phyloP scores from a whole-genome alignment of 306 rosid species.

The Albizia julibrissin region DNA sequence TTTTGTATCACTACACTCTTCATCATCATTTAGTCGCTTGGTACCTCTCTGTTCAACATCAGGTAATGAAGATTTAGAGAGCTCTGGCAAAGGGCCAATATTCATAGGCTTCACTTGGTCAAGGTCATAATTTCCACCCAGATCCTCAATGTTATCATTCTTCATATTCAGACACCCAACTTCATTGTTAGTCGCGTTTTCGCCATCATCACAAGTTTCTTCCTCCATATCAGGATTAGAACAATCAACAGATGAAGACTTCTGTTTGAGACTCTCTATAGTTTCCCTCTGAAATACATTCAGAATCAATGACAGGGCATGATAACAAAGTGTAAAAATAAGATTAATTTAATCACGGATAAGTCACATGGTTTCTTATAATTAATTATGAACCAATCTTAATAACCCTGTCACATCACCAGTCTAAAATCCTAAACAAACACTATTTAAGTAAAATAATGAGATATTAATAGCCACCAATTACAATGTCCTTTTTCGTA shows the following conservation, averaged over 20 bases:
- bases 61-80: slow-evolving; percentile 36
- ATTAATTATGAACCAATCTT: slow-evolving; percentile 21
- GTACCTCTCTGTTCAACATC: slow-evolving; percentile 61
- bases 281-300: slow-evolving; percentile 47
- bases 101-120: slow-evolving; percentile 42
- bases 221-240: slow-evolving; percentile 37
- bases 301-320: slow-evolving; percentile 37
- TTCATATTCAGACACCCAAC: slow-evolving; percentile 37
- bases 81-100: slow-evolving; percentile 38
- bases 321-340: slow-evolving; percentile 17
- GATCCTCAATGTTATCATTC: slow-evolving; percentile 38
- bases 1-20: slow-evolving; percentile 52
- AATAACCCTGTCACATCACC: slow-evolving; percentile 19
- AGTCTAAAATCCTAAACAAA: neutral
- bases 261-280: slow-evolving; percentile 41
- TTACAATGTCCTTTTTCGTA: neutral
- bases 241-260: slow-evolving; percentile 39
- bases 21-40: slow-evolving; percentile 61
- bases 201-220: slow-evolving; percentile 39
- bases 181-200: slow-evolving; percentile 32
- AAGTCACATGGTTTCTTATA: slow-evolving; percentile 3
- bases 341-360: slow-evolving; percentile 14
- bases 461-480: slow-evolving; percentile 20
- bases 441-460: slow-evolving; percentile 12
- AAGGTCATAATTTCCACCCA: slow-evolving; percentile 40